phyloP scores from a whole-genome alignment of 148 eudicot genomes.

The Rheum nobile region DNA sequence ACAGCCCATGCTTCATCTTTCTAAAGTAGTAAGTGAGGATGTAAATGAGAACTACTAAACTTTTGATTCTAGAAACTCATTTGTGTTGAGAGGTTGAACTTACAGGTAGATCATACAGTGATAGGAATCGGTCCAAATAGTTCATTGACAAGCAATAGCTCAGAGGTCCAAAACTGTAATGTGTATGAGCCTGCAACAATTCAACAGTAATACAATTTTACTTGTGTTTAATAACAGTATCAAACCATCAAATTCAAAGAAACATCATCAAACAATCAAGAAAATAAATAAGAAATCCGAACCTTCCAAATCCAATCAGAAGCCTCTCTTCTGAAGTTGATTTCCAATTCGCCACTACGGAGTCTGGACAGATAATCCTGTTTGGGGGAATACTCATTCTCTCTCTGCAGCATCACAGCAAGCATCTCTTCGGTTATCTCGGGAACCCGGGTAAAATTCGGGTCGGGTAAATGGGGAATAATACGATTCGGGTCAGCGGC shows the following conservation, averaged over 20 bases:
- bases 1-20: slow-evolving; percentile 50
- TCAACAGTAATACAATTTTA: no score
- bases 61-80: neutral
- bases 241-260: slow-evolving; percentile 9
- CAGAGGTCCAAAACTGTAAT: slow-evolving; percentile 48
- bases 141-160: slow-evolving; percentile 46
- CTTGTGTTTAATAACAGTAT: no score
- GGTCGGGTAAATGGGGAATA: slow-evolving; percentile 20
- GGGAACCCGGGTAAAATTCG: slow-evolving; percentile 13
- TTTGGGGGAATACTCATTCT: slow-evolving; percentile 36
- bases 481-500: slow-evolving; percentile 10
- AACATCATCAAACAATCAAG: neutral
- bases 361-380: slow-evolving; percentile 55
- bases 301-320: slow-evolving; percentile 92
- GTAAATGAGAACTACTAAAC: neutral
- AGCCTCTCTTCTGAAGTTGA: slow-evolving; percentile 42
- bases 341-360: slow-evolving; percentile 44
- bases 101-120: slow-evolving; percentile 50
- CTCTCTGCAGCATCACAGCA: slow-evolving; percentile 37
- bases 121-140: slow-evolving; percentile 70
- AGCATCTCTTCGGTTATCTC: slow-evolving; percentile 36
- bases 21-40: slow-evolving; percentile 15
- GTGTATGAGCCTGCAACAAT: slow-evolving; percentile 50
- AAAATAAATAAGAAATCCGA: neutral
- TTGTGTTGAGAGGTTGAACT: slow-evolving; percentile 15